Conservation (phyloP, 208 protist genomes). For the Novymonas esmeraldas region DNA sequence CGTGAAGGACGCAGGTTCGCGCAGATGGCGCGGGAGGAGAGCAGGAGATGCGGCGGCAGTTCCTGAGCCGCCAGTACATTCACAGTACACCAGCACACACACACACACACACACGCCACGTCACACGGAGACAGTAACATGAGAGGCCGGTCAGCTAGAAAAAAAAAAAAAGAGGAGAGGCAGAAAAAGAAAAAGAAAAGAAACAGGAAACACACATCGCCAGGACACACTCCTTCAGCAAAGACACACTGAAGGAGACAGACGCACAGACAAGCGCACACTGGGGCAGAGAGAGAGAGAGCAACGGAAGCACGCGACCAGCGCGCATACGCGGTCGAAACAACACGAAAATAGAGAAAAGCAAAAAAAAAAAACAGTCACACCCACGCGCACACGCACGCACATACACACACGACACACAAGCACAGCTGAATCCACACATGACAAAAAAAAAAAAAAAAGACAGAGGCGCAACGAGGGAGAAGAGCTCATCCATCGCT, state of each 20-base stretch:
- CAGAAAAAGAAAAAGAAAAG: not conserved
- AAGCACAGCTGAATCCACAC: not conserved
- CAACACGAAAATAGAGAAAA: not conserved
- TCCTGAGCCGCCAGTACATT: too few relatives aligned
- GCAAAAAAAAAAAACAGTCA: not conserved
- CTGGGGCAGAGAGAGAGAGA: not conserved
- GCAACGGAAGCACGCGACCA: not conserved
- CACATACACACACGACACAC: not conserved
- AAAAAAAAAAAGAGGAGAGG: not conserved
- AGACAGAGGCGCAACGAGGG: too few relatives aligned
- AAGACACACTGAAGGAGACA: not conserved
- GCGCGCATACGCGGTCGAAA: not conserved
- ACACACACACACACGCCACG: not conserved
- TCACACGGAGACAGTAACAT: not conserved
- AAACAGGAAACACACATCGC: not conserved
- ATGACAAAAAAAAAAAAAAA: constrained; percentile 2
- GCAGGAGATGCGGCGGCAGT: too few relatives aligned
- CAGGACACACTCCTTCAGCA: not conserved
- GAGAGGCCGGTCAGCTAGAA: not conserved
- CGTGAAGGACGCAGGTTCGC: too few relatives aligned
- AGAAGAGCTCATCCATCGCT: too few relatives aligned
- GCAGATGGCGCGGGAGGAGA: too few relatives aligned
- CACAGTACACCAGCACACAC: not conserved
- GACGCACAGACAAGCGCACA: not conserved
- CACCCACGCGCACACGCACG: not conserved